Base-by-base conservation (phyloP, 2,329 filamentous ascomycete genomes). In the Ilyonectria robusta region DNA sequence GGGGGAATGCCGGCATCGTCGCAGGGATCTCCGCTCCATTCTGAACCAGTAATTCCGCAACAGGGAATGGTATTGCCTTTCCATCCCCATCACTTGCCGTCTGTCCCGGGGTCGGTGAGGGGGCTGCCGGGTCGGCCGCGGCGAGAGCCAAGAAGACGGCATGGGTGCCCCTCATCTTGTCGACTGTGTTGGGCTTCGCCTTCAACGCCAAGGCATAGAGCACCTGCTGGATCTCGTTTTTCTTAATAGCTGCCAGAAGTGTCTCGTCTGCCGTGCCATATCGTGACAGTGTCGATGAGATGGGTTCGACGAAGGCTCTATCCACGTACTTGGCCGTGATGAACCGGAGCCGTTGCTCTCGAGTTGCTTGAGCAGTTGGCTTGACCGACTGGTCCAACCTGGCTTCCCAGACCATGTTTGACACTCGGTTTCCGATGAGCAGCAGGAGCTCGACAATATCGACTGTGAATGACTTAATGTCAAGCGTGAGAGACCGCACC, bases 391-490 rank as follows among this genome's bases (percentile, higher is more conserved):
- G 87, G 66, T 98, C 94, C 26, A 98, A 86, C 68, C 85, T 93
- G 15, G 94, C 92, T 83, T 99, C 96, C 94, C 95, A 99, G 21
- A 99, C 87, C 91, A 95, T 95, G 81, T 99, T 99, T 75, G 95
- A 96, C 58, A 98, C 91, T 57, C 95, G 90, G 79, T 99, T 99
- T 69, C 97, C 97, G 69, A 99, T 91, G 65, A 95, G 91, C 65
- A 98, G 85, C 47, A 99, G 87, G 54, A 99, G 88, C 78, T 99
- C 97, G 79, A 99, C 93, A 78, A 98, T 97, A 84, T 99, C 97
- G 74, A 93, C 92, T 4, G 96, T 98, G 80, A 99, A 99, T 0
- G 95, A 98, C 60, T 93, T 95, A 72, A 97, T 97, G 78, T 99
- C 96, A 47, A 99, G 87, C 0, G 96, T 99, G 47, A 99, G 87